These are phyloP conservation scores for Diaporthe capsici DNA, from an alignment of 2,329 filamentous ascomycete species.

Conservation along the genomic window DNA sequence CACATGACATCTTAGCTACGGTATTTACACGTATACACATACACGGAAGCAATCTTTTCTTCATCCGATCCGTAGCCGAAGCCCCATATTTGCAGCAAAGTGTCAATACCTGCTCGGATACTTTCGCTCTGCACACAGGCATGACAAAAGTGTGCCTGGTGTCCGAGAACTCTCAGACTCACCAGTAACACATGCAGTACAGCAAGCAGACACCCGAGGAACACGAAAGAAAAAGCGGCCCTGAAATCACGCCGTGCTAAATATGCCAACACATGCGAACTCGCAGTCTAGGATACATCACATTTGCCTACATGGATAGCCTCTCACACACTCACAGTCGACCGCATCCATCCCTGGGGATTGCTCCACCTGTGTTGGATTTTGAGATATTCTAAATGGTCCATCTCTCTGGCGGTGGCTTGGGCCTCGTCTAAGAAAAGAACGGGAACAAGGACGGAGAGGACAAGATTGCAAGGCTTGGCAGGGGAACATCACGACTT, in stretches of 20 bases:
- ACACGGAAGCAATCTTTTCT: background rate
- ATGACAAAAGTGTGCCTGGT: background rate
- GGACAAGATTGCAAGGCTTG: constrained; percentile 6
- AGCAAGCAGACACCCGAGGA: too few relatives aligned
- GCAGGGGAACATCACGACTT: background rate
- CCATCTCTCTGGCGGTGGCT: background rate
- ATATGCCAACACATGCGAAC: too few relatives aligned
- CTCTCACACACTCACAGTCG: background rate
- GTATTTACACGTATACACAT: background rate
- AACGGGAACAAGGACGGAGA: background rate
- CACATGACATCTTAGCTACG: background rate
- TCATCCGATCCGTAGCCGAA: background rate
- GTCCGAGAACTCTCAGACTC: background rate
- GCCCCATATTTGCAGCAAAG: background rate
- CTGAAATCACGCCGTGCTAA: background rate
- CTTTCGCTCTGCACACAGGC: background rate
- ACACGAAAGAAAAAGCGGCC: background rate
- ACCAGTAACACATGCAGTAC: too few relatives aligned
- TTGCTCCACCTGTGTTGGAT: background rate
- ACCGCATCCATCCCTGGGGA: too few relatives aligned
- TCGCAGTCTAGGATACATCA: background rate
- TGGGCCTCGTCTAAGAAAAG: background rate
- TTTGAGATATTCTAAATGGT: background rate
- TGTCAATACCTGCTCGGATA: background rate
- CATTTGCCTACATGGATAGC: background rate